Evolutionary conservation across 225 moss, liverwort and hornwort genomes (phyloP), one percentile per base, ranked within the genome.

Genomic region (Sphagnum tenellum): DNA sequence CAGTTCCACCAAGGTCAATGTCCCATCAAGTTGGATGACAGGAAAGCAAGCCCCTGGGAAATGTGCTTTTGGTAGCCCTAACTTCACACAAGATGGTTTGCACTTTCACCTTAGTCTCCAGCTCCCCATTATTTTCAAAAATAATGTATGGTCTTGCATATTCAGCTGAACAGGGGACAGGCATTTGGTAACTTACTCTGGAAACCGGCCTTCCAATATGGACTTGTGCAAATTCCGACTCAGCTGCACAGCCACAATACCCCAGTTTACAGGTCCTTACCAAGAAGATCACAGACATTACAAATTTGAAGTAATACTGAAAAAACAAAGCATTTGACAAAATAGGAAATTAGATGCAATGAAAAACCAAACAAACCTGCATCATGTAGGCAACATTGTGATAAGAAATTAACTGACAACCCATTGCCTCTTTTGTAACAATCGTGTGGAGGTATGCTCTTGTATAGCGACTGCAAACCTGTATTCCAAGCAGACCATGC

Each of bases 371-470:
- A 61, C 81, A 61, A 64, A 90, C 94, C 83, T 78, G 88, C 92
- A 96, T 92, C 95, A 96, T 96, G 61, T 96, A 92, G 54, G 92
- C 92, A 64, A 96, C 75, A 57, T 96, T 96, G 53, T 96, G 95
- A 76, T 92, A 96, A 47, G 95, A 92, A 70, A 96, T 82, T 57
- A 92, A 76, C 70, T 96, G 92, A 57, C 92, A 80, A 47, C 95
- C 95, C 77, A 92, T 82, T 45, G 95, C 89, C 56, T 96, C 95
- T 71, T 96, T 96, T 46, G 95, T 96, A 65, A 96, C 95, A 55
- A 96, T 75, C 8, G 89, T 89, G 70, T 96, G 95, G 64, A 96
- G 81, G 73, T 92, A 96, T 7, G 95, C 89, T 75, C 95, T 84
- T 49, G 89, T 86, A 62, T 90, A 96, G 52, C 88, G 73, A 75